phyloP scores from a whole-genome alignment of 805 yeast species.

The Helenozyma rhizophorensis region DNA sequence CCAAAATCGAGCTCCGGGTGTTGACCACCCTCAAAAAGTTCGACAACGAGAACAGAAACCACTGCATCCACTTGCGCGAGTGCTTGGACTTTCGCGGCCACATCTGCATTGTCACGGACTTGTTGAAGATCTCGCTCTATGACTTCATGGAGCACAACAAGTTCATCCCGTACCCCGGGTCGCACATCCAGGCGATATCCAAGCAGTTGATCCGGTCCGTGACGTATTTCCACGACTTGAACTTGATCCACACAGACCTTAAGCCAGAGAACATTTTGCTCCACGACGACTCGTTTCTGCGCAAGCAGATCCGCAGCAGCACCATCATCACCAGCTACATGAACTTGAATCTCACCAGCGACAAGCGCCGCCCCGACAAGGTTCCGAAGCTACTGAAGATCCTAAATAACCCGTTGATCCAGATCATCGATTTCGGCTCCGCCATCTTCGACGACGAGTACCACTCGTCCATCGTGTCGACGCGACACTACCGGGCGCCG shows the following conservation, averaged over 20 bases:
- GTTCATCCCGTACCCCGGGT: slow-evolving; percentile 88
- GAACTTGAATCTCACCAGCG: slow-evolving; percentile 15
- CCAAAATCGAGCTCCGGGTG: slow-evolving; percentile 85
- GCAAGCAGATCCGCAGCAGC: slow-evolving; percentile 31
- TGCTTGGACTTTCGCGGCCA: slow-evolving; percentile 92
- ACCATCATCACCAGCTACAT: slow-evolving; percentile 33
- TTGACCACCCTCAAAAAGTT: slow-evolving; percentile 66
- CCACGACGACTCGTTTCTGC: slow-evolving; percentile 45
- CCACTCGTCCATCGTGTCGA: slow-evolving; percentile 87
- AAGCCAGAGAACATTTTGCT: slow-evolving; percentile 92
- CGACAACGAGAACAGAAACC: slow-evolving; percentile 63
- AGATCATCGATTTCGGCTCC: slow-evolving; percentile 94
- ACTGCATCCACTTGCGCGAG: slow-evolving; percentile 82
- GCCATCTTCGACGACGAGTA: slow-evolving; percentile 93
- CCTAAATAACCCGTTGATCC: slow-evolving; percentile 74
- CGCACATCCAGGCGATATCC: slow-evolving; percentile 85
- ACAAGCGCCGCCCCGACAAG: slow-evolving; percentile 16
- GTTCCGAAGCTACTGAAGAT: slow-evolving; percentile 40
- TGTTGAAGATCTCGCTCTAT: slow-evolving; percentile 77
- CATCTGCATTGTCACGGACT: slow-evolving; percentile 88
- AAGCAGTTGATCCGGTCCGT: slow-evolving; percentile 82
- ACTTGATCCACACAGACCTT: slow-evolving; percentile 89
- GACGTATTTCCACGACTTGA: slow-evolving; percentile 84
- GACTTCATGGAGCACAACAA: slow-evolving; percentile 85
- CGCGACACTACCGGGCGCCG: slow-evolving; percentile 96